Base-by-base conservation (phyloP, 306 rosid genomes). In the Inga laurina region DNA sequence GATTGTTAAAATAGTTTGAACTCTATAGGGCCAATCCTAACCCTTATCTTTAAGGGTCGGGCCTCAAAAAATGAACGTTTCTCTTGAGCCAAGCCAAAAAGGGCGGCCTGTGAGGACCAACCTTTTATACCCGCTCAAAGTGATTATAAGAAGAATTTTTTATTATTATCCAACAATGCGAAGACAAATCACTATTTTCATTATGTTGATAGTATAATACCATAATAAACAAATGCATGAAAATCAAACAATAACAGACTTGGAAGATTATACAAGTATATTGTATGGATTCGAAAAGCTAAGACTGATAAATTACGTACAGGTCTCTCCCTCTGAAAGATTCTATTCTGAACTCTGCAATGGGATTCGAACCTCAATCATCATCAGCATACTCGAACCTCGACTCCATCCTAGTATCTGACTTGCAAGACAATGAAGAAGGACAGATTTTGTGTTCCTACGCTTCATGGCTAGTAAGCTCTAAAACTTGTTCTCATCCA, bases 391-490 rank as follows among this genome's bases (percentile, higher is more conserved):
- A 43, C 56, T 10, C 35, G 9, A 21, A 41, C 52, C 51, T 70
- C 49, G 19, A 70, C 14, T 41, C 52, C 43, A 41, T 70, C 18
- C 22, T 68, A 8, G 74, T 21, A 39, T 24, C 49, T 39, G 32
- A 69, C 16, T 21, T 41, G 51, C 16, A 43, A 41, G 54, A 71
- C 4, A 56, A 52, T 35, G 74, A 75, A 68, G 88, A 75, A 61
- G 89, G 83, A 37, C 62, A 79, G 21, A 52, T 68, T 34, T 8
- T 74, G 16, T 78, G 75, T 62, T 77, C 88, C 30, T 91, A 89
- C 72, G 52, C 59, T 59, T 82, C 88, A 4, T 91, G 91, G 94
- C 88, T 91, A 61, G 92, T 87, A 86, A 85, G 86, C 72, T 81
- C 67, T 62, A 70, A 67, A 67, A 77, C 46, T 79, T 75, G 11